These are phyloP conservation scores for Mortierella sp. DNA, from an alignment of 371 early-diverging fungal genomes.

Conservation along the genomic window DNA sequence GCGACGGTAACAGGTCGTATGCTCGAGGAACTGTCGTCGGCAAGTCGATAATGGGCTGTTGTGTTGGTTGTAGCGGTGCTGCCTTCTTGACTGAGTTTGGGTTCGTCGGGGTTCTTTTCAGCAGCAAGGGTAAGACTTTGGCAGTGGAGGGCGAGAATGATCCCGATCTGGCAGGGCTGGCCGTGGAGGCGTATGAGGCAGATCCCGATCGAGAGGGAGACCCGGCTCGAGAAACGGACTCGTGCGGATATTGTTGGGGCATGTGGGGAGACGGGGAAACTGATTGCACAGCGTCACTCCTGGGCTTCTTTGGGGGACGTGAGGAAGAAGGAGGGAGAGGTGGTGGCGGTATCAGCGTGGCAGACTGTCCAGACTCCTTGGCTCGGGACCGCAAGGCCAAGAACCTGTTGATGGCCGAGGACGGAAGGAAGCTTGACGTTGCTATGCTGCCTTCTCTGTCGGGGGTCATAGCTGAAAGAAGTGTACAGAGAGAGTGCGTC, in stretches of 20 bases:
- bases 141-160: neutral
- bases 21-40: neutral
- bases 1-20: conserved; percentile 13
- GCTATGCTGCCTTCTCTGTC: neutral
- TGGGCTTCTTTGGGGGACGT: neutral
- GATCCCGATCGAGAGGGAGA: neutral
- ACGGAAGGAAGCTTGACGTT: conserved; percentile 13
- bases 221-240: neutral
- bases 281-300: neutral
- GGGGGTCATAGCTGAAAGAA: neutral
- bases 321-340: neutral
- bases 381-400: conserved; percentile 10
- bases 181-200: neutral
- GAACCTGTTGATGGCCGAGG: conserved; percentile 24
- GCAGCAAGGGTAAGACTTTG: neutral
- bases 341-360: neutral
- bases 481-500: neutral
- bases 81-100: neutral
- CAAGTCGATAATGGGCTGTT: neutral
- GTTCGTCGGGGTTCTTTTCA: neutral
- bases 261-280: neutral
- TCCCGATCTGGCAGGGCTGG: neutral
- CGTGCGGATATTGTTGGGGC: neutral
- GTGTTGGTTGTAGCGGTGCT: neutral
- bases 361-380: neutral